Evolutionary conservation across 2,329 filamentous ascomycete species (phyloP).

Genomic region (Ceratocystis variospora): DNA sequence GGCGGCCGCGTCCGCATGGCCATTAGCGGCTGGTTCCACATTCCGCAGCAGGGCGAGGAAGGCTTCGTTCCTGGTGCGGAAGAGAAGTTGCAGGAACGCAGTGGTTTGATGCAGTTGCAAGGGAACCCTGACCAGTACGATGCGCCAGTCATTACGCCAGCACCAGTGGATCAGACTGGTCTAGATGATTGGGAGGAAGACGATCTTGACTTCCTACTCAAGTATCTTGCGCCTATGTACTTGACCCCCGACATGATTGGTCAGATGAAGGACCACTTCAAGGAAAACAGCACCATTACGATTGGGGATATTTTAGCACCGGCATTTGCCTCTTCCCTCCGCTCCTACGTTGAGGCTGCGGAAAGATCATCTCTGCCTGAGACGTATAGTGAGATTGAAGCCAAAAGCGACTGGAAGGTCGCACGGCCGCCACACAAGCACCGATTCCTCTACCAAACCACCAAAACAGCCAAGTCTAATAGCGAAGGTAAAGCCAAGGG

Average conservation of each 20-base stretch:
- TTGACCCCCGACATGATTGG: conserved; percentile 84
- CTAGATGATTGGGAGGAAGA: conserved; percentile 53
- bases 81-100: conserved; percentile 76
- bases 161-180: conserved; percentile 30
- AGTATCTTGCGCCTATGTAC: conserved; percentile 81
- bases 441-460: conserved; percentile 65
- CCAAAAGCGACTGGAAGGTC: conserved; percentile 52
- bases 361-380: conserved; percentile 38
- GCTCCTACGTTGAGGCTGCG: conserved; percentile 52
- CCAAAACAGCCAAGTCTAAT: conserved; percentile 27
- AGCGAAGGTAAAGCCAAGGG: conserved; percentile 23
- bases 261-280: conserved; percentile 65
- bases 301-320: conserved; percentile 64
- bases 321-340: conserved; percentile 62
- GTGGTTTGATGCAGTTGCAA: conserved; percentile 82
- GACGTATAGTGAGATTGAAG: conserved; percentile 43
- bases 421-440: conserved; percentile 90
- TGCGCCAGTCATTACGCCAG: conserved; percentile 51
- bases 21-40: conserved; percentile 98
- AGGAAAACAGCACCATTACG: conserved; percentile 70
- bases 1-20: conserved; percentile 83
- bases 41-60: conserved; percentile 85
- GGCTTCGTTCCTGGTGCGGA: conserved; percentile 81
- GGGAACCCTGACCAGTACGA: conserved; percentile 86
- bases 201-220: conserved; percentile 79